Evolutionary conservation across 176 grass and related monocot genomes (phyloP), one percentile per base, ranked within the genome.

Genomic region (sorghum (Sorghum bicolor)): DNA sequence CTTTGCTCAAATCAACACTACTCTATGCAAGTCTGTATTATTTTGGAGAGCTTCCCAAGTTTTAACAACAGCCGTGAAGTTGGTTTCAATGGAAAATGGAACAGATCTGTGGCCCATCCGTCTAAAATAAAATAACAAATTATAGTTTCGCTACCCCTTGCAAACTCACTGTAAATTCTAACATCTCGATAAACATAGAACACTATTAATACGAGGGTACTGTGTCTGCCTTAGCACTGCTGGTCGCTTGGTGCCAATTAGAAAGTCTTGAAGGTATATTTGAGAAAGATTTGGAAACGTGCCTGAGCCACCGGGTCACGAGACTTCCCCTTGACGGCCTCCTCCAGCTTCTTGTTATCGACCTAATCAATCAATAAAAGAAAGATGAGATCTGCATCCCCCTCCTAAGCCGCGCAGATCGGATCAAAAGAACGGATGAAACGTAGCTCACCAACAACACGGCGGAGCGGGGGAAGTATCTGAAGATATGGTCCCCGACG

Each of bases 401-500:
- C 1, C 1, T 73, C 3, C 24, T 29, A 24, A 40, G 6, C 30
- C 8, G 38, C 30, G 9, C 22, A 83, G 44, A 82, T 40, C 12
- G 36, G 40, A 40, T 74, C 41, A 1, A 45, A 72, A 47, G 10
- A 70, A 39, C 22, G 17, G 53, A 32, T 22, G 24, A 38, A 20
- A 34, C 82, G 25, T 14, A 24, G 77, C 80, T 45, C n/a, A 93
- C 97, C 70, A 99, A 76, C 36, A 99, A 84, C 6, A 99, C 91
- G 19, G 97, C 87, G 9, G 93, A 94, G n/a, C 91, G 91, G 14
- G 97, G 89, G 52, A 99, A 99, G 81, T 92, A 89, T 53, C 93
- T 88, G 86, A 96, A 99, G 60, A 99, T 86, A 80, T 99, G 97
- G 47, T 99, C 97, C 36, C 97, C 97, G 13, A 96, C 91, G 86